Conservation (phyloP, 108 stramenopile species). For the Fragilariopsis cylindrus region DNA sequence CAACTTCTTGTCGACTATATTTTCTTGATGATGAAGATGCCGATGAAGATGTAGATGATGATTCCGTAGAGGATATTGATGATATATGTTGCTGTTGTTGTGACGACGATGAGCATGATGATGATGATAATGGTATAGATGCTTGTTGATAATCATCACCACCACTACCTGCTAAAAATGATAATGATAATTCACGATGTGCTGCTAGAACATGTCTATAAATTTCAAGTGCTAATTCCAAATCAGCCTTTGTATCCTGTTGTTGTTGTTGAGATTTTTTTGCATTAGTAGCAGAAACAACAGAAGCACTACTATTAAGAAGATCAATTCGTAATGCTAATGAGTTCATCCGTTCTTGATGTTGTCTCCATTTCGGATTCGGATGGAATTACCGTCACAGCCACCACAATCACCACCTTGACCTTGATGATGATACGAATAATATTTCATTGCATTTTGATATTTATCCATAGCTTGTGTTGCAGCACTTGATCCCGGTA, state of each 20-base stretch:
- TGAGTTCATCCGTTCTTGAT: conserved; percentile 66
- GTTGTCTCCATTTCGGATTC: conserved; percentile 24
- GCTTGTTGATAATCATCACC: not conserved
- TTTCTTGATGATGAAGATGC: not conserved
- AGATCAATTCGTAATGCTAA: conserved; percentile 54
- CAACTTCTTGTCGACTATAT: conserved; percentile 21
- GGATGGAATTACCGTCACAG: no score
- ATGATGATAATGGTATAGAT: not conserved
- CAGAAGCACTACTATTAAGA: not conserved
- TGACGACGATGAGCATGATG: not conserved
- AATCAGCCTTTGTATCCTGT: conserved; percentile 31
- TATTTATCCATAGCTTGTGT: conserved; percentile 66
- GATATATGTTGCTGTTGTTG: not conserved
- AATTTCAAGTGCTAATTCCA: conserved; percentile 68
- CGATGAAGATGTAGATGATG: not conserved
- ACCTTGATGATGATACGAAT: not conserved
- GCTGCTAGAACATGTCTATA: conserved; percentile 51
- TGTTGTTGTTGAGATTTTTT: not conserved
- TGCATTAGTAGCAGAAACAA: no score
- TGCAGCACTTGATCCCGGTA: conserved; percentile 37
- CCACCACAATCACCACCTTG: no score
- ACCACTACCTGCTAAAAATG: not conserved
- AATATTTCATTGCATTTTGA: conserved; percentile 32
- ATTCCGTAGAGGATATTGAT: not conserved
- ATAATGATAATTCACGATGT: conserved; percentile 36